These are phyloP conservation scores for Penicillium palitans DNA, from an alignment of 2,329 filamentous ascomycete genomes.

Conservation along the genomic window DNA sequence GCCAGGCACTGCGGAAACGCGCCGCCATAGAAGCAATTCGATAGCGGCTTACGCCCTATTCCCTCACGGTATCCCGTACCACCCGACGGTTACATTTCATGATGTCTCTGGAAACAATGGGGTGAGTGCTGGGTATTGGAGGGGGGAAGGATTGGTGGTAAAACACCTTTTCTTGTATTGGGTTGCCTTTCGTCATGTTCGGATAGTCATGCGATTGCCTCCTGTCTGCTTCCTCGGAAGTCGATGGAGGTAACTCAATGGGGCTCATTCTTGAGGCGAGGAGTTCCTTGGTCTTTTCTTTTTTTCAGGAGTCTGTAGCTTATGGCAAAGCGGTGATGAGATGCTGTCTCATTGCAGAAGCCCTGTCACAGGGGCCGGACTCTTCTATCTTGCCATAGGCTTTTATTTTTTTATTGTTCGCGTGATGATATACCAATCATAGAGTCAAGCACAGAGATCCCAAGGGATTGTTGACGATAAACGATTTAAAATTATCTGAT, in stretches of 20 bases:
- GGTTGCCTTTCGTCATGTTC: constrained; percentile 83
- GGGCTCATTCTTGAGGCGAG: constrained; percentile 99
- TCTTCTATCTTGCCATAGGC: constrained; percentile 36
- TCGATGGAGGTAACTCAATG: constrained; percentile 86
- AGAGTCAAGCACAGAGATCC: constrained; percentile 98
- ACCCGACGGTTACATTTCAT: constrained; percentile 48
- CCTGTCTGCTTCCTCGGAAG: constrained; percentile 27
- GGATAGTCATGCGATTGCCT: constrained; percentile 98
- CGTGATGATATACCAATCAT: constrained; percentile 89
- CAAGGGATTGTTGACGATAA: constrained; percentile 49
- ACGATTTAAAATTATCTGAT: constrained; percentile 53
- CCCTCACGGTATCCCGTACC: constrained; percentile 47
- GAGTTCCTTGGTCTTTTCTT: constrained; percentile 58
- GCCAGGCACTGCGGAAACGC: constrained; percentile 84
- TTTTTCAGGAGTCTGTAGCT: constrained; percentile 51
- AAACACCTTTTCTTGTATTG: constrained; percentile 38
- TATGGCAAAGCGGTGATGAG: constrained; percentile 54
- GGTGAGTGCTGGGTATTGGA: constrained; percentile 33
- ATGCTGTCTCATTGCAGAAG: constrained; percentile 49
- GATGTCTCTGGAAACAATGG: constrained; percentile 38
- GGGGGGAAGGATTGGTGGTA: constrained; percentile 31
- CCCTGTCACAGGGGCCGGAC: constrained; percentile 70
- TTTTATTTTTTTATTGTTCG: constrained; percentile 50
- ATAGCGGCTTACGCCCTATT: constrained; percentile 75
- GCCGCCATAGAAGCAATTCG: constrained; percentile 97